Evolutionary conservation across 305 asterid genomes (phyloP), one percentile per base, ranked within the genome.

Genomic region (Caryopteris hybrid): DNA sequence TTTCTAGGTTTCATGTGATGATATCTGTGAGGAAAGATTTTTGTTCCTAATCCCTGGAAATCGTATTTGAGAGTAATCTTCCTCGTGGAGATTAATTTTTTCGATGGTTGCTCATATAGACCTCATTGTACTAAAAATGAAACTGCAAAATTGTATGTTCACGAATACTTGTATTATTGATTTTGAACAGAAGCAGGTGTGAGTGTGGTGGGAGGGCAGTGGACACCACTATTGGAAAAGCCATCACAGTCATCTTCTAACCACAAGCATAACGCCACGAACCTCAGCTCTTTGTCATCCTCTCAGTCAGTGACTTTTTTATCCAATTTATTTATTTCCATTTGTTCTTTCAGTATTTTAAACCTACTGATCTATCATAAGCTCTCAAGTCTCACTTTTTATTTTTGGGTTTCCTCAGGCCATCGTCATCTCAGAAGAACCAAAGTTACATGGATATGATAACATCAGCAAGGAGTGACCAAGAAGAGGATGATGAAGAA

Each of bases 401-500:
- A 1, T 27, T 62, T 54, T 34, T 34, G 61, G 55, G 61, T 56
- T n/a, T 67, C 77, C 60, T 50, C 85, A 91, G 98, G 79, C 95
- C 90, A 63, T 74, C 91, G 38, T 76, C 93, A 2, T 81, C 89
- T 61, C 90, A 83, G 66, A 84, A 78, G 85, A 85, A 77, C 73
- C 88, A 81, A 47, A 77, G 88, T 74, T 95, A 89, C 83, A 71
- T 85, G 81, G 87, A 85, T 72, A 83, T 95, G 98, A 81, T 92
- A 43, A 73, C 86, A 55, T 86, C 96, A 20, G 83, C 89, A 36
- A 89, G 78, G 80, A 85, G 74, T 71, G 85, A 78, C 61, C 87
- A 80, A 68, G 97, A 94, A 61, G 99, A 88, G 61, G 96, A 88
- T 0, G 94, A 91, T 8, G 96, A 86, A 0, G 97, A 93, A 0